phyloP scores from a whole-genome alignment of 2,329 filamentous ascomycete species.

The Rutstroemia sp. region DNA sequence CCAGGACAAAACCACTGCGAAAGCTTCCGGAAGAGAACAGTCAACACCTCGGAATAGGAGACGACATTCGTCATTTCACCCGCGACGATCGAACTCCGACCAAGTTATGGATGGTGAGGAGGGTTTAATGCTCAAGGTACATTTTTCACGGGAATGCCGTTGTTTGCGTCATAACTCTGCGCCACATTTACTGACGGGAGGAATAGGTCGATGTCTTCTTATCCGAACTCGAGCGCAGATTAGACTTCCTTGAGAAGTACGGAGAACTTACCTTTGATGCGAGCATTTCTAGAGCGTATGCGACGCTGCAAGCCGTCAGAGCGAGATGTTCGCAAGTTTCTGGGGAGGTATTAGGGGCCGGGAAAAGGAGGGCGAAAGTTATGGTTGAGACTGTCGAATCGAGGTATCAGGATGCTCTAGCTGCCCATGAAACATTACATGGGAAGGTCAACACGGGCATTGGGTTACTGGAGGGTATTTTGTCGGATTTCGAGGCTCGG shows the following conservation, averaged over 20 bases:
- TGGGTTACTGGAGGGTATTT: slow-evolving; percentile 74
- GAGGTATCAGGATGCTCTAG: slow-evolving; percentile 79
- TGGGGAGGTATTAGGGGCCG: slow-evolving; percentile 81
- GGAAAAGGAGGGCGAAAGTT: slow-evolving; percentile 73
- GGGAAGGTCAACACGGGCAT: slow-evolving; percentile 88
- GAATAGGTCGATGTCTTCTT: slow-evolving; percentile 70
- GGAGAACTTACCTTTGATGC: slow-evolving; percentile 77
- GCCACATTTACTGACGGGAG: not conserved
- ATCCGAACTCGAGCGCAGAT: slow-evolving; percentile 73
- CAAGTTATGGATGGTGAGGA: slow-evolving; percentile 57
- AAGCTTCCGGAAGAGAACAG: slow-evolving; percentile 16
- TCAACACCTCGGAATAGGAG: slow-evolving; percentile 24
- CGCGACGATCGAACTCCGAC: slow-evolving; percentile 47
- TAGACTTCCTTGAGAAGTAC: slow-evolving; percentile 85
- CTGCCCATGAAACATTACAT: slow-evolving; percentile 76
- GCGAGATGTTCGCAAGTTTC: slow-evolving; percentile 85
- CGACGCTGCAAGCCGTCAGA: slow-evolving; percentile 78
- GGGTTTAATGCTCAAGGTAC: slow-evolving; percentile 49
- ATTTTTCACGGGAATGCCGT: slow-evolving; percentile 1
- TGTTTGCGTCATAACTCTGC: too few species aligned
- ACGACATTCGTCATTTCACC: slow-evolving; percentile 51
- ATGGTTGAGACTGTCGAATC: slow-evolving; percentile 89
- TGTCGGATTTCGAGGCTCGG: slow-evolving; percentile 76
- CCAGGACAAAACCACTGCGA: slow-evolving; percentile 18
- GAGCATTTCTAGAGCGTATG: slow-evolving; percentile 76